Conservation (phyloP, 2,329 filamentous ascomycete genomes). For the Penicillium sp. region DNA sequence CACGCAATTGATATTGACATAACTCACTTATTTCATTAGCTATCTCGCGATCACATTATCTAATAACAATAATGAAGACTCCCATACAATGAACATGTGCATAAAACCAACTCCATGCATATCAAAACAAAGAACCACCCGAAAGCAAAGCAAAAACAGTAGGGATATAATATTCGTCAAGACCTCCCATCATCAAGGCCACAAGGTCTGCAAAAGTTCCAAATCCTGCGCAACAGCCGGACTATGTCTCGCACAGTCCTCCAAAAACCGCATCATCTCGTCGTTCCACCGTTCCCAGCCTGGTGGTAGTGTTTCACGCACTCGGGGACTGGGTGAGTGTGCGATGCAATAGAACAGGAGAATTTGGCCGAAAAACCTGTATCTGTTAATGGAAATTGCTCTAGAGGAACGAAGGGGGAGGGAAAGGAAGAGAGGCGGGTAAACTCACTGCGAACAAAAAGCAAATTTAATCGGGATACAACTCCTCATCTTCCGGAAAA, state of each 20-base stretch:
- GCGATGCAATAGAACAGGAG: constrained; percentile 45
- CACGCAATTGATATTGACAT: too few species aligned
- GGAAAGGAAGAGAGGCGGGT: background rate
- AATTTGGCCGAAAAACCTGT: constrained; percentile 44
- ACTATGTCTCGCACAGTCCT: constrained; percentile 39
- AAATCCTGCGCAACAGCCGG: constrained; percentile 42
- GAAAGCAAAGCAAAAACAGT: background rate
- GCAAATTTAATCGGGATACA: constrained; percentile 45
- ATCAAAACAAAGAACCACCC: background rate
- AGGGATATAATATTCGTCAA: background rate
- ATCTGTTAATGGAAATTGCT: background rate
- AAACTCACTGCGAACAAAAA: constrained; percentile 41
- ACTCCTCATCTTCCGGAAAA: constrained; percentile 44
- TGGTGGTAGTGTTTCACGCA: constrained; percentile 36
- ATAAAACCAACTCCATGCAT: background rate
- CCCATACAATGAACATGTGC: background rate
- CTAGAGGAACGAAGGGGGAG: too few species aligned
- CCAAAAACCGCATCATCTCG: constrained; percentile 42
- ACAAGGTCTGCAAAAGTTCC: constrained; percentile 36
- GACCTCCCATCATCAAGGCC: constrained; percentile 12
- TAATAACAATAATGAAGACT: background rate
- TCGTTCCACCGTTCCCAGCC: constrained; percentile 44
- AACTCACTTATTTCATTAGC: background rate
- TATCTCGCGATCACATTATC: background rate
- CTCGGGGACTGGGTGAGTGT: constrained; percentile 34